Evolutionary conservation across 495 filamentous ascomycete species (phyloP).

Genomic region (Xylaria nigripes): DNA sequence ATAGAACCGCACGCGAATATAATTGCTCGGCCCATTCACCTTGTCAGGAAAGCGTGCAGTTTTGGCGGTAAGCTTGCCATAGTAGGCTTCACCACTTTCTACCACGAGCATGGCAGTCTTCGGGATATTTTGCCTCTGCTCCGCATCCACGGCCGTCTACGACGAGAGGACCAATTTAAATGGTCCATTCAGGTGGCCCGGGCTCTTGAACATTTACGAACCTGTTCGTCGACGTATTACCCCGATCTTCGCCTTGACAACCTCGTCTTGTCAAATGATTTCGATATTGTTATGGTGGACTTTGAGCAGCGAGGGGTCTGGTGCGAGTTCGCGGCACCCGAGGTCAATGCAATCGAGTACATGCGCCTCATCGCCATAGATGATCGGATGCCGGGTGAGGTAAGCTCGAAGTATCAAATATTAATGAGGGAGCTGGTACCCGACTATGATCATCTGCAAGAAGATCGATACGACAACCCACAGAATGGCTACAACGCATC

Average conservation of each 20-base stretch:
- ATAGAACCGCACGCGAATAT: slow-evolving; percentile 37
- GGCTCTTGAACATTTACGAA: slow-evolving; percentile 33
- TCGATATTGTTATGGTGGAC: slow-evolving; percentile 41
- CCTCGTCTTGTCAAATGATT: slow-evolving; percentile 33
- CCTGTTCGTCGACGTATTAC: slow-evolving; percentile 34
- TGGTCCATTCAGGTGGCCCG: slow-evolving; percentile 39
- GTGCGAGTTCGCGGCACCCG: slow-evolving; percentile 43
- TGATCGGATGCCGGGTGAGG: slow-evolving; percentile 23
- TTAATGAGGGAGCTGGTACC: slow-evolving; percentile 32
- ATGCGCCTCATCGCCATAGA: slow-evolving; percentile 32
- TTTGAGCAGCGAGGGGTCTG: slow-evolving; percentile 47
- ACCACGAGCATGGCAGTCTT: slow-evolving; percentile 34
- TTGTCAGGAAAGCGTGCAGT: slow-evolving; percentile 38
- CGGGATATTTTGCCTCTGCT: slow-evolving; percentile 36
- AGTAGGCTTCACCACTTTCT: slow-evolving; percentile 39
- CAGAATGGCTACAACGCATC: slow-evolving; percentile 37
- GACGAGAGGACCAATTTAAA: slow-evolving; percentile 28
- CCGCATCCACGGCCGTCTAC: slow-evolving; percentile 31
- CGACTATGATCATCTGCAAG: slow-evolving; percentile 29
- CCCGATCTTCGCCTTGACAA: slow-evolving; percentile 45
- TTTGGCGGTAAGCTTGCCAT: slow-evolving; percentile 40
- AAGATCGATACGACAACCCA: slow-evolving; percentile 30
- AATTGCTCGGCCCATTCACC: slow-evolving; percentile 32
- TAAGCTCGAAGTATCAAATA: slow-evolving; percentile 25
- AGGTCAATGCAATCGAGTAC: slow-evolving; percentile 43